phyloP scores from a whole-genome alignment of 1,139 yeast genomes.

The Suhomyces taliae region DNA sequence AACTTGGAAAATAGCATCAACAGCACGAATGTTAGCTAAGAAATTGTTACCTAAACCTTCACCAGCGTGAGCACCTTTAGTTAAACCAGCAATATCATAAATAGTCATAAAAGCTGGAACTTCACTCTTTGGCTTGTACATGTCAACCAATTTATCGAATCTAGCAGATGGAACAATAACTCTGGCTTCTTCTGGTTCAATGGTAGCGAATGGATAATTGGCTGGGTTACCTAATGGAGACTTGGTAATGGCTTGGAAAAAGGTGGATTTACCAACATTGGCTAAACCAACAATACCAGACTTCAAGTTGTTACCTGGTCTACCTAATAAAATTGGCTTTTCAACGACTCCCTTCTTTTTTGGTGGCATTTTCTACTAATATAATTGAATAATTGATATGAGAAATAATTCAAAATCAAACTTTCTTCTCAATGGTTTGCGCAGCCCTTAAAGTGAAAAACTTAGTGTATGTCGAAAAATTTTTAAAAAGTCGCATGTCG shows the following conservation, averaged over 20 bases:
- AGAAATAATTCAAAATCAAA: no score
- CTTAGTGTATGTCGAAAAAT: constrained; percentile 5
- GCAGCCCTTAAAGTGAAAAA: background rate
- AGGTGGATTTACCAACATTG: constrained; percentile 93
- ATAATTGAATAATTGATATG: background rate
- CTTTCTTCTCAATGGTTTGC: background rate
- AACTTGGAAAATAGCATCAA: constrained; percentile 96
- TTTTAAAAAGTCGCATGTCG: constrained; percentile 9
- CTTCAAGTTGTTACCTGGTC: constrained; percentile 97
- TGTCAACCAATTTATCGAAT: constrained; percentile 69
- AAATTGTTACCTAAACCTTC: constrained; percentile 98
- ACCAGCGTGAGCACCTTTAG: constrained; percentile 96
- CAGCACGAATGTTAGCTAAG: constrained; percentile 96
- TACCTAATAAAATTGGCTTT: constrained; percentile 87
- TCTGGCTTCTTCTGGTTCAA: constrained; percentile 98
- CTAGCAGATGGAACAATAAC: constrained; percentile 94
- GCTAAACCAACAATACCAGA: constrained; percentile 98
- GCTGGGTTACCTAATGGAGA: constrained; percentile 98
- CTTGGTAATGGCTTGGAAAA: constrained; percentile 83
- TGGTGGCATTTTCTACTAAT: constrained; percentile 69
- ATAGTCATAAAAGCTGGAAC: constrained; percentile 94
- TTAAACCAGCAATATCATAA: constrained; percentile 96
- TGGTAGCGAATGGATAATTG: constrained; percentile 97
- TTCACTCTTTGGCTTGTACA: constrained; percentile 80
- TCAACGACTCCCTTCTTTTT: constrained; percentile 83